Conservation (phyloP, 805 yeast genomes). For the Schwanniomyces polymorphus region DNA sequence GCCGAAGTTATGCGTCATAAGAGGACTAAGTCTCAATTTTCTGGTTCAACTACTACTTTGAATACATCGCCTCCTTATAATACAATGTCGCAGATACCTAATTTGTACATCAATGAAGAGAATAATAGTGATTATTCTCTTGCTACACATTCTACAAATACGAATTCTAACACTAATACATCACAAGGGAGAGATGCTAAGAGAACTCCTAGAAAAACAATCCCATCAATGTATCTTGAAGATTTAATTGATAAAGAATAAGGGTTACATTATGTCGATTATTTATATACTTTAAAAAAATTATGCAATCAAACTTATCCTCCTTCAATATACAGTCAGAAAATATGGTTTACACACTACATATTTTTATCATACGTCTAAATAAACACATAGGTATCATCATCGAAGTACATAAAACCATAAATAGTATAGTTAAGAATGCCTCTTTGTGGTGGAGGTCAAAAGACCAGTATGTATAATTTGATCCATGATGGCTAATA, state of each 20-base stretch:
- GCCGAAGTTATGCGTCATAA: slow-evolving; percentile 63
- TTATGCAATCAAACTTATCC: background rate
- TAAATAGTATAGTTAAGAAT: slow-evolving; percentile 15
- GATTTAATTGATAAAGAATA: slow-evolving; percentile 43
- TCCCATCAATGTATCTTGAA: slow-evolving; percentile 52
- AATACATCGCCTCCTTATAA: slow-evolving; percentile 22
- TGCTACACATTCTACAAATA: slow-evolving; percentile 4
- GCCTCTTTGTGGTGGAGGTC: slow-evolving; percentile 46
- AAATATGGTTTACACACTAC: background rate
- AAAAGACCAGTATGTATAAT: slow-evolving; percentile 39
- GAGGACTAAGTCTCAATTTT: slow-evolving; percentile 25
- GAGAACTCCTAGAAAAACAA: slow-evolving; percentile 29
- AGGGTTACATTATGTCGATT: background rate
- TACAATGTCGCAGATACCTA: slow-evolving; percentile 35
- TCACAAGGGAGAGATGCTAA: slow-evolving; percentile 5
- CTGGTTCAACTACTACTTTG: slow-evolving; percentile 18
- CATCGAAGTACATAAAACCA: background rate
- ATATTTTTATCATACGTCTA: background rate
- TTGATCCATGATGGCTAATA: background rate
- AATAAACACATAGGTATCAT: slow-evolving; percentile 1
- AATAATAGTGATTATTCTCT: slow-evolving; percentile 31
- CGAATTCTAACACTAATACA: background rate
- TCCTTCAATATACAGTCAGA: background rate
- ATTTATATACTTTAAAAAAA: background rate
- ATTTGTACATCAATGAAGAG: slow-evolving; percentile 39